phyloP scores from a whole-genome alignment of 192 early-diverging fungal genomes.

The Backusella morwellensis region DNA sequence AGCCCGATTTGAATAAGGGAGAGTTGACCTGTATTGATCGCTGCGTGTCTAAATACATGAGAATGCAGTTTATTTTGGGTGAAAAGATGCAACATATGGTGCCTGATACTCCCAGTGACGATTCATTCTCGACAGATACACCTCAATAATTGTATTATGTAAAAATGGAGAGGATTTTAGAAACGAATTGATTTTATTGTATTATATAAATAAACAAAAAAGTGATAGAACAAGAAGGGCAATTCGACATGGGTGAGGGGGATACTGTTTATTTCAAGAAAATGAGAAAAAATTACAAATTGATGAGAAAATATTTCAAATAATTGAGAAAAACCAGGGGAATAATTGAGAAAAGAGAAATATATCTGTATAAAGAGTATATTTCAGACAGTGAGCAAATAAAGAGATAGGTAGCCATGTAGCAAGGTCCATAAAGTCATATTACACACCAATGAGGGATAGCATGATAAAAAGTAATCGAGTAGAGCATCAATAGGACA shows the following conservation, averaged over 20 bases:
- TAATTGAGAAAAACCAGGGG: no score
- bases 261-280: not conserved
- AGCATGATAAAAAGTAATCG: no score
- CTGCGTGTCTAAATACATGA: constrained; percentile 86
- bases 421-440: no score
- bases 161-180: not conserved
- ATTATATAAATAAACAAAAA: constrained; percentile 3
- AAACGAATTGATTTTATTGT: not conserved
- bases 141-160: not conserved
- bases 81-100: constrained; percentile 65
- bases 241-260: not conserved
- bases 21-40: constrained; percentile 90
- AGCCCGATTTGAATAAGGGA: constrained; percentile 85
- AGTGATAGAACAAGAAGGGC: not conserved
- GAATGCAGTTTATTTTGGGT: constrained; percentile 72
- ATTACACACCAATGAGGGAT: no score
- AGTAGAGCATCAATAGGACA: no score
- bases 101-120: not conserved
- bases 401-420: no score
- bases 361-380: no score
- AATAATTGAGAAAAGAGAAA: no score
- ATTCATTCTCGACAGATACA: constrained; percentile 5
- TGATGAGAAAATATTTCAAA: no score
- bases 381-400: no score
- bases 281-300: no score